A percentile compares a stretch with the other conserved stretches of the same genome.
Conservation (phyloP, 2,329 filamentous ascomycete species). For the Sclerotiophoma versabilis region DNA sequence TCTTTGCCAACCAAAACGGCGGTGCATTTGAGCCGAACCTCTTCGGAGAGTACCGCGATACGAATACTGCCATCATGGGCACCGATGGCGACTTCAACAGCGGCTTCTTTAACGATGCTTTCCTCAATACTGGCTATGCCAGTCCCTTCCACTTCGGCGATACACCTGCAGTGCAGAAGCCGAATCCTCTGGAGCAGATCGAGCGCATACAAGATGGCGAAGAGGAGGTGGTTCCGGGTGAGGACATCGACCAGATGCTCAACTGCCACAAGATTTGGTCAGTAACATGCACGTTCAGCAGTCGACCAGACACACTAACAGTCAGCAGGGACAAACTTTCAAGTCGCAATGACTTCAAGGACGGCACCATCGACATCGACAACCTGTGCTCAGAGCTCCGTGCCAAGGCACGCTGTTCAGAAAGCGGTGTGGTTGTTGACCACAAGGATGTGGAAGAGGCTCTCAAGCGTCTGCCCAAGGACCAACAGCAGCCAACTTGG, state of each 20-base stretch:
- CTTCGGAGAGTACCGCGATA: conserved; percentile 91
- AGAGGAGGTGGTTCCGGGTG: conserved; percentile 66
- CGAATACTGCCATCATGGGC: conserved; percentile 78
- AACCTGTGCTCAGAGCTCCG: conserved; percentile 90
- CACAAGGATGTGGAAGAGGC: conserved; percentile 82
- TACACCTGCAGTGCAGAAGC: conserved; percentile 52
- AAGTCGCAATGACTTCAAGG: conserved; percentile 84
- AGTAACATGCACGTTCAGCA: conserved; percentile 44
- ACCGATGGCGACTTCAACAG: conserved; percentile 70
- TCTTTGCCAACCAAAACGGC: conserved; percentile 79
- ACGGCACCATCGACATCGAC: conserved; percentile 92
- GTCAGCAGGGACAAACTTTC: conserved; percentile 82
- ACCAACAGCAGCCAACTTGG: conserved; percentile 18
- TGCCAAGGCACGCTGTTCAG: conserved; percentile 94
- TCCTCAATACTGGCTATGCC: conserved; percentile 77
- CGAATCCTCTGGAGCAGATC: conserved; percentile 78
- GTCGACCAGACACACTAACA: conserved; percentile 40
- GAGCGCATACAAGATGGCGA: conserved; percentile 78
- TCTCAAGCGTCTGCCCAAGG: conserved; percentile 54
- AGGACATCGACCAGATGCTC: conserved; percentile 69
- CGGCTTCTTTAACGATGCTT: conserved; percentile 76
- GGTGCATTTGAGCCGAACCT: conserved; percentile 90
- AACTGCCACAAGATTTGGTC: conserved; percentile 95
- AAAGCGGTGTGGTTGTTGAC: conserved; percentile 86
- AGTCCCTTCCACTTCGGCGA: conserved; percentile 78